phyloP scores from a whole-genome alignment of 441 rosid species.

The Arabidopsis lyrata region DNA sequence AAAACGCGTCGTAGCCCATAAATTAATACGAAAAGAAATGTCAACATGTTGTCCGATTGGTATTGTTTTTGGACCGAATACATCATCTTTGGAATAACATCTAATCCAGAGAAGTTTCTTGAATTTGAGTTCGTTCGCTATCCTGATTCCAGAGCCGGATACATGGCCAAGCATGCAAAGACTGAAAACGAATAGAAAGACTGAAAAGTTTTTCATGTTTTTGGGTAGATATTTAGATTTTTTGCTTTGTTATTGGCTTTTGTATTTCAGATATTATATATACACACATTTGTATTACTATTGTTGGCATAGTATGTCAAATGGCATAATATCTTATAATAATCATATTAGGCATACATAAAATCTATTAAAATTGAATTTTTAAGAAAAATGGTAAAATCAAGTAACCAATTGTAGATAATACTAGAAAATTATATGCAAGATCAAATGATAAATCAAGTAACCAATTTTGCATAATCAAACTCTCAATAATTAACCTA shows the following conservation, averaged over 20 bases:
- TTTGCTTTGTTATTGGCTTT: background rate
- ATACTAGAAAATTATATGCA: too few relatives aligned
- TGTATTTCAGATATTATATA: background rate
- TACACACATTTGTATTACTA: background rate
- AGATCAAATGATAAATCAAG: too few relatives aligned
- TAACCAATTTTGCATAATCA: too few relatives aligned
- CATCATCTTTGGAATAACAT: slow-evolving; percentile 19
- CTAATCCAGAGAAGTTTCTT: background rate
- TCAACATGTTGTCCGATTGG: background rate
- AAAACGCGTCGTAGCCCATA: slow-evolving; percentile 9
- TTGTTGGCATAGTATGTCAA: background rate
- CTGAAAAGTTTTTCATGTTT: background rate
- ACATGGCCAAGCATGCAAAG: slow-evolving; percentile 27
- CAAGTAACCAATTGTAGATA: too few relatives aligned
- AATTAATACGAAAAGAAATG: background rate
- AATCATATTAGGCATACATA: background rate
- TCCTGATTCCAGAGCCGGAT: background rate
- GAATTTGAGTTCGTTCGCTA: slow-evolving; percentile 22
- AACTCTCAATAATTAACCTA: too few relatives aligned
- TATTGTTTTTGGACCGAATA: background rate
- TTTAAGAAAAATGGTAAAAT: too few relatives aligned
- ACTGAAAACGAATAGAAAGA: background rate
- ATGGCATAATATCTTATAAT: background rate
- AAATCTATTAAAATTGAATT: too few relatives aligned
- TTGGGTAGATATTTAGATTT: background rate